Evolutionary conservation across 495 filamentous ascomycete genomes (phyloP).

Genomic region (Neurospora tetrasperma): DNA sequence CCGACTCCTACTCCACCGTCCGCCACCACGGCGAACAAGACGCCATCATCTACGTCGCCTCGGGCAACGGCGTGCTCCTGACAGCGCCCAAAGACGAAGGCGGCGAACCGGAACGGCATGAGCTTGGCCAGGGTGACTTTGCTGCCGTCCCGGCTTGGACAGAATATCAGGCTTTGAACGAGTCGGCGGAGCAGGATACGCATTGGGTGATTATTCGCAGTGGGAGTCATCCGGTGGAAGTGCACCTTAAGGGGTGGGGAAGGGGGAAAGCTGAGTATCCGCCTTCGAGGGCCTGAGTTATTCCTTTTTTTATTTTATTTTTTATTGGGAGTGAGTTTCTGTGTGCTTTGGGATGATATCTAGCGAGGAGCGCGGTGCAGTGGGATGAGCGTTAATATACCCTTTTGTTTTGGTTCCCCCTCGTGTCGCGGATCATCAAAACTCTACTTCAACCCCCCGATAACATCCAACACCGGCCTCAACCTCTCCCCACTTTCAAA

Average conservation of each 20-base stretch:
- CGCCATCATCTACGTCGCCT: conserved; percentile 35
- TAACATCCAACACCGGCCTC: conserved; percentile 32
- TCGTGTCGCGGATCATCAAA: no score
- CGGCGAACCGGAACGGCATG: conserved; percentile 36
- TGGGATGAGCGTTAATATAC: background rate
- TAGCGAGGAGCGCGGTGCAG: background rate
- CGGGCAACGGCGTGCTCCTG: conserved; percentile 31
- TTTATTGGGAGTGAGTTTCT: no score
- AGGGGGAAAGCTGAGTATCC: conserved; percentile 21
- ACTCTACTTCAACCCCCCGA: conserved; percentile 5
- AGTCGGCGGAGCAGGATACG: conserved; percentile 43
- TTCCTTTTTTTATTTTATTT: no score
- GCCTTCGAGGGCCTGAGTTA: background rate
- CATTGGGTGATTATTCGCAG: conserved; percentile 51
- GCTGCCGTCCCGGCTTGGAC: conserved; percentile 53
- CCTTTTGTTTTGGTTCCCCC: background rate
- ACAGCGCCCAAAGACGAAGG: conserved; percentile 25
- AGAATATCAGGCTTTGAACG: conserved; percentile 59
- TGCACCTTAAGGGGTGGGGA: conserved; percentile 50
- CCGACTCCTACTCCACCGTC: conserved; percentile 29
- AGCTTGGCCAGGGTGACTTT: conserved; percentile 50
- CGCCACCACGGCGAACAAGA: conserved; percentile 43
- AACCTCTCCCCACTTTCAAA: conserved; percentile 43
- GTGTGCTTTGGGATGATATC: background rate
- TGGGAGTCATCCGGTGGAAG: conserved; percentile 46